Base-by-base conservation (phyloP, 306 rosid species). In the Malus sieversii region DNA sequence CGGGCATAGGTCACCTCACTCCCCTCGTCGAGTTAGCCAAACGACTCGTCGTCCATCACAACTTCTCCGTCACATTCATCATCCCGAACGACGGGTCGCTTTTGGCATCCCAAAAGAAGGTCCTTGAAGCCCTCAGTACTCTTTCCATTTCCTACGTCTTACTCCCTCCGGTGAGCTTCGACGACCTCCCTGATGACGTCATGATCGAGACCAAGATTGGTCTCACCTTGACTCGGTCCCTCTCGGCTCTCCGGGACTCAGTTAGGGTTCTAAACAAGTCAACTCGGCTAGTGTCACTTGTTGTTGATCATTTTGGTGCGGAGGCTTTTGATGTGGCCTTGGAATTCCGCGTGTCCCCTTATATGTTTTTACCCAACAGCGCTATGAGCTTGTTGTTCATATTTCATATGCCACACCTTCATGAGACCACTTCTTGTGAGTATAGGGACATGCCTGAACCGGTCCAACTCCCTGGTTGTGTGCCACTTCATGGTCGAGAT, bases 1-100 rank as follows among this genome's bases (percentile, higher is more conserved):
- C 78, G 9, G 85, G 81, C 4, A 19, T 82, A 2, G 77, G 85
- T 38, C 85, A 77, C 16, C 71, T 82, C 20, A 82, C 51, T 13
- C 85, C 85, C 4, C 62, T 81, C 23, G 40, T 59, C 3, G 81
- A 72, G 67, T 55, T 81, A 5, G 75, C 85, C 20, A 81, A 72
- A 62, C 72, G 78, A 23, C 78, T 81, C 7, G 55, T 72, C 61
- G 29, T 20, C 51, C 51, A 12, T 13, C 51, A 45, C 51, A 45
- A 45, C 51, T 45, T 45, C 15, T 12, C 16, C 4, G 1, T 45
- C 16, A 45, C 51, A 4, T 45, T 45, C 51, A 45, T 45, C 51
- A 45, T 45, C 44, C 77, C 80, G 10, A 58, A 71, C 27, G 80
- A 77, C 38, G 65, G 74, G 11, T 15, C 19, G 4, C 53, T 66